phyloP scores from a whole-genome alignment of 1,284 basidiomycete genomes.

The Naganishia liquefaciens region DNA sequence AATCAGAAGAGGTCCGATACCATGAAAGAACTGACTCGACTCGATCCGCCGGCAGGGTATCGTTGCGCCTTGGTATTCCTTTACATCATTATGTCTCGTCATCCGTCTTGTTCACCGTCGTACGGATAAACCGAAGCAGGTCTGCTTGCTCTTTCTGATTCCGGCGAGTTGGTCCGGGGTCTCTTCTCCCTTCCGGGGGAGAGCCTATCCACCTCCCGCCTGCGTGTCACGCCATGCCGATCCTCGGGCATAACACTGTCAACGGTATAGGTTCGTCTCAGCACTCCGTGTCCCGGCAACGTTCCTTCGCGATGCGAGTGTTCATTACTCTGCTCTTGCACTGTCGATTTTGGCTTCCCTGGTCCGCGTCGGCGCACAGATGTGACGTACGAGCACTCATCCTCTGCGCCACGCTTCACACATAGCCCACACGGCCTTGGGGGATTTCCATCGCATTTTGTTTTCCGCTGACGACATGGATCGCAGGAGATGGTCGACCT shows the following conservation, averaged over 20 bases:
- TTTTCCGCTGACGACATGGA: slow-evolving; percentile 60
- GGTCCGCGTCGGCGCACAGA: slow-evolving; percentile 29
- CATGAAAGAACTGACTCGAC: no score
- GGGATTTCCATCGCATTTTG: slow-evolving; percentile 36
- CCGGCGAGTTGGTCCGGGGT: not conserved
- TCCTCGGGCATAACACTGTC: not conserved
- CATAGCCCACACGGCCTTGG: slow-evolving; percentile 28
- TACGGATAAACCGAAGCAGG: not conserved
- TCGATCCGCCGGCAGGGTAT: no score
- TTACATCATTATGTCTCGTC: not conserved
- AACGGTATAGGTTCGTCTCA: not conserved
- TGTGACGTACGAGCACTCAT: slow-evolving; percentile 26
- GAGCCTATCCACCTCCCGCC: not conserved
- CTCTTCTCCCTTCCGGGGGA: slow-evolving; percentile 2
- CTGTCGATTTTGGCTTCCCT: slow-evolving; percentile 20
- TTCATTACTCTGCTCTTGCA: not conserved
- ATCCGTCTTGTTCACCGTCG: not conserved
- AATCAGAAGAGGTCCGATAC: no score
- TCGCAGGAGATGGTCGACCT: slow-evolving; percentile 31
- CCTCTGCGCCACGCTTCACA: slow-evolving; percentile 16
- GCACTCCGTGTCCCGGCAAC: not conserved
- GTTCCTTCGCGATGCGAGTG: not conserved
- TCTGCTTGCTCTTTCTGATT: not conserved
- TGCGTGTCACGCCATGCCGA: not conserved
- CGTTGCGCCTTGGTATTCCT: no score